Base-by-base conservation (phyloP, 768 basidiomycete genomes). In the Leccinum longicurvipes region DNA sequence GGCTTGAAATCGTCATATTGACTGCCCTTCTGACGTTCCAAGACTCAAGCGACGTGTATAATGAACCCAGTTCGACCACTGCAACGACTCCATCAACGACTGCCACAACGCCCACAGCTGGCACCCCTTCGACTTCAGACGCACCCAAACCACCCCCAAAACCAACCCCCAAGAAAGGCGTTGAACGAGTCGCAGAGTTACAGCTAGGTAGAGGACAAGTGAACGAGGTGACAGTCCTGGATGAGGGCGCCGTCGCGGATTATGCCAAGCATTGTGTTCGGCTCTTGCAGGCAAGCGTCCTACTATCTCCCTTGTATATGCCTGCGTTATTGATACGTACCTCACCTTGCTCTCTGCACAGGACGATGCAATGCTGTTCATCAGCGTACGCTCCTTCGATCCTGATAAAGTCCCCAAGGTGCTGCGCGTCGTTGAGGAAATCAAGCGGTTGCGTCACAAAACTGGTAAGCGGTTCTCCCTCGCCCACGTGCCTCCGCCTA, bases 331-430 rank as follows among this genome's bases (percentile, higher is more conserved):
- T 51, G 34, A 47, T 14, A 15, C 51, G 17, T 46, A 42, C 21
- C 8, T 8, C 19, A 8, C 11, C 27, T 8, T 21, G 7, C 25
- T 8, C 25, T 17, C 23, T 1, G 19, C 3, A 21, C 50, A 90
- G 89, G 89, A 91, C 55, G 85, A 89, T 56, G 85, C 86, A 6
- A 86, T 93, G 82, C 71, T 93, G 12, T 93, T 91, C 64, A 80
- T 93, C 54, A 85, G 85, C 6, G 72, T 93, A 25, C 80, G 84
- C 25, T 88, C 89, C 7, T 78, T 80, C 27, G 79, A 82, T 17
- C 71, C 82, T 1, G 74, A 77, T 3, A 76, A 87, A 47, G 91
- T 92, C 3, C 80, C 88, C 4, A 92, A 89, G 63, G 91, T 92
- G 1, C 75, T 93, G 31, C 83, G 84, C 53, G 84, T 92, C 4